Evolutionary conservation across 306 rosid species (phyloP).

Genomic region (Trifolium subterraneum): DNA sequence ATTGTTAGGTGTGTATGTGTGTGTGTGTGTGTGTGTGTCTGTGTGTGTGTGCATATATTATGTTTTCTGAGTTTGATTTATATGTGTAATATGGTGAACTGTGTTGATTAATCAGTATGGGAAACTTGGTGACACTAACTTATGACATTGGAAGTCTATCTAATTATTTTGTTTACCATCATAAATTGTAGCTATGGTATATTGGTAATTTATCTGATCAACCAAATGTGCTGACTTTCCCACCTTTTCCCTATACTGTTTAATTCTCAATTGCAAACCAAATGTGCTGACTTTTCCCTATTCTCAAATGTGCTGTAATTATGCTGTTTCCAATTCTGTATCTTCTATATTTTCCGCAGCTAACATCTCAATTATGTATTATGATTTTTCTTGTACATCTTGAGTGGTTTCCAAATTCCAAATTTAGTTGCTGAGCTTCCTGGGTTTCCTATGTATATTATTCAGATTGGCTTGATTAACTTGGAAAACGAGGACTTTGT

Average conservation of each 20-base stretch:
- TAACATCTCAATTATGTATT: slow-evolving; percentile 30
- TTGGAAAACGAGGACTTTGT: slow-evolving; percentile 84
- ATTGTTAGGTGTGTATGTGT: not conserved
- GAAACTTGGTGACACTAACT: slow-evolving; percentile 1
- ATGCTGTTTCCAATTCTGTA: slow-evolving; percentile 27
- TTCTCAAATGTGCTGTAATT: slow-evolving; percentile 1
- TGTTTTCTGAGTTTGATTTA: slow-evolving; percentile 2
- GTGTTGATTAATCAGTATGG: not conserved
- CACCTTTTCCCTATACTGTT: not conserved
- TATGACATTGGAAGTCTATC: slow-evolving; percentile 22
- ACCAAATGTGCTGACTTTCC: not conserved
- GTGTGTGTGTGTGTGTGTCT: not conserved
- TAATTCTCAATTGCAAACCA: slow-evolving; percentile 1
- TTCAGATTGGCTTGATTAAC: slow-evolving; percentile 87
- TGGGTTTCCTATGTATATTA: slow-evolving; percentile 7
- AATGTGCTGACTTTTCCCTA: not conserved
- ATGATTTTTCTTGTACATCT: slow-evolving; percentile 5
- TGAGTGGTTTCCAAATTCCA: not conserved
- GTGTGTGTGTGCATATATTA: not conserved
- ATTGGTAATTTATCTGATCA: not conserved
- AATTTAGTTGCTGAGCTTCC: slow-evolving; percentile 34
- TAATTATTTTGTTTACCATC: slow-evolving; percentile 1
- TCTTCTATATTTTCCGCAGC: slow-evolving; percentile 5
- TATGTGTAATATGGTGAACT: slow-evolving; percentile 11
- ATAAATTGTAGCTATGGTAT: slow-evolving; percentile 15